phyloP scores from a whole-genome alignment of 202 grass and related monocot genomes.

The Sporobolus alterniflorus region DNA sequence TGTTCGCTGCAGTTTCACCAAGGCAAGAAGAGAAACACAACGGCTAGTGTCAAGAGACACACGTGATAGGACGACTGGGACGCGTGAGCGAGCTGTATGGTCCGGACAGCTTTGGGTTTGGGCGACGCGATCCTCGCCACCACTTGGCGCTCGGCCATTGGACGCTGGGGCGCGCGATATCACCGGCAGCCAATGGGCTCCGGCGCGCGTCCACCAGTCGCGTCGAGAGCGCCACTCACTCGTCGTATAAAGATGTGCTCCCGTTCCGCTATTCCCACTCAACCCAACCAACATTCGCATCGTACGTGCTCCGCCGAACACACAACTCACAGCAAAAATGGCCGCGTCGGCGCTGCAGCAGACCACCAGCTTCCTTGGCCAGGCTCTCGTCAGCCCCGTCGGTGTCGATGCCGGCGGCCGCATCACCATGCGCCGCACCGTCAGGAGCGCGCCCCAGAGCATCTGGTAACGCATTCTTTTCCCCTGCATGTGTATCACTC shows the following conservation, averaged over 20 bases:
- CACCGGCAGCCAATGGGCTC: conserved; percentile 17
- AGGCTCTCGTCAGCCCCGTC: conserved; percentile 55
- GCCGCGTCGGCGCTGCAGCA: conserved; percentile 74
- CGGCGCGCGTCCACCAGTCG: conserved; percentile 30
- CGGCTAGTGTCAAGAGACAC: not conserved
- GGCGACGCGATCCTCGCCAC: conserved; percentile 18
- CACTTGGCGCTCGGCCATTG: conserved; percentile 31
- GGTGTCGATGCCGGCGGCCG: conserved; percentile 59
- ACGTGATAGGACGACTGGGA: not conserved
- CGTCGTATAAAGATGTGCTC: conserved; percentile 54
- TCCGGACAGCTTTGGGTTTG: conserved; percentile 17
- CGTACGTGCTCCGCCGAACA: not conserved
- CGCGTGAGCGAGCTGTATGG: not conserved
- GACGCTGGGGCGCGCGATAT: not conserved
- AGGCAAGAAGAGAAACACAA: not conserved
- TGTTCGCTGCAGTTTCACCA: not conserved
- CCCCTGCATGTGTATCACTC: no score
- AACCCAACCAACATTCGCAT: not conserved
- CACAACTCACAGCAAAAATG: conserved; percentile 15
- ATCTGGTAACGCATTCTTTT: conserved; percentile 56
- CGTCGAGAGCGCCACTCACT: not conserved
- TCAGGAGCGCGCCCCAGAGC: conserved; percentile 81
- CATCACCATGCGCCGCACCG: conserved; percentile 93
- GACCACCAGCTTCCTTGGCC: conserved; percentile 70
- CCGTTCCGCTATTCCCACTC: conserved; percentile 16